These are phyloP conservation scores for Olyra latifolia DNA, from an alignment of 176 grass and related monocot species.

Conservation along the genomic window DNA sequence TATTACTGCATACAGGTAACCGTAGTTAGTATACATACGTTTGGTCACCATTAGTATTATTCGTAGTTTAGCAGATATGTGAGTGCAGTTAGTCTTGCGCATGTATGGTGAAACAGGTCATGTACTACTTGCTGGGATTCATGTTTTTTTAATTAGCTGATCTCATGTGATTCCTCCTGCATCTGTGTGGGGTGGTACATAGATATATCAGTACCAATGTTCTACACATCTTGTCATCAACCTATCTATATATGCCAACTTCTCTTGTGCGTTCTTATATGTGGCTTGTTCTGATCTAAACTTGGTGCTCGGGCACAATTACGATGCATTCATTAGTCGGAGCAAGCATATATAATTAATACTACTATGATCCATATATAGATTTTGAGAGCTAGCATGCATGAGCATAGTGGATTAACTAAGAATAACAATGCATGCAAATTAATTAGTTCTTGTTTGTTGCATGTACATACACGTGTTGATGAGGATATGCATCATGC, in stretches of 20 bases:
- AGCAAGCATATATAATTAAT: neutral
- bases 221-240: neutral
- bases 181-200: neutral
- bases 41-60: neutral
- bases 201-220: slow-evolving; percentile 1
- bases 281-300: neutral
- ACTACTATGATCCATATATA: neutral
- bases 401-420: neutral
- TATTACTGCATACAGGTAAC: slow-evolving; percentile 13
- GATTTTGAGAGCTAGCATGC: neutral
- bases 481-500: neutral
- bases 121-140: neutral
- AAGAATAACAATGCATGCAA: neutral
- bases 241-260: neutral
- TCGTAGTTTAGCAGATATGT: neutral
- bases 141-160: neutral
- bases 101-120: neutral
- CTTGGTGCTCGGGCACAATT: neutral
- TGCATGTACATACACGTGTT: neutral
- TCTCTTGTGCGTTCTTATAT: neutral
- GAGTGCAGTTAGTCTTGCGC: neutral
- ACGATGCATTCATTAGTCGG: neutral
- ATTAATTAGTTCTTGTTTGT: no score
- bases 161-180: neutral
- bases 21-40: neutral